A percentile compares a stretch with the other conserved stretches of the same genome.
Evolutionary conservation across 2,329 filamentous ascomycete species (phyloP).

Genomic region (Rhynchosporium agropyri): DNA sequence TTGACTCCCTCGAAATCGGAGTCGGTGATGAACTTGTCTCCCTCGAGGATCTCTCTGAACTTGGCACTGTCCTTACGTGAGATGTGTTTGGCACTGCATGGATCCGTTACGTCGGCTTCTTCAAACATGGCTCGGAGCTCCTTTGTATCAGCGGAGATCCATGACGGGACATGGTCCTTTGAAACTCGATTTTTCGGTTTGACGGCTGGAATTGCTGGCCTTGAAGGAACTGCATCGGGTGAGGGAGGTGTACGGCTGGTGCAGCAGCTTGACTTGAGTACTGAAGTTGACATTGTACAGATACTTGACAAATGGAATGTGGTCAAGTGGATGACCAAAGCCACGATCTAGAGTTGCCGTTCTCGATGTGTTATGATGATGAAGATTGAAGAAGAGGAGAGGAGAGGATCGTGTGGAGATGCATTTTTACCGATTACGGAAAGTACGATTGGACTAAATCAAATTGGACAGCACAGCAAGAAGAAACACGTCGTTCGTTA

Average conservation of each 20-base stretch:
- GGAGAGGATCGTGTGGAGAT: not conserved
- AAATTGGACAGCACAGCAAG: not conserved
- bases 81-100: constrained; percentile 12
- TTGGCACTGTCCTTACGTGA: constrained; percentile 20
- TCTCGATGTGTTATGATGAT: constrained; percentile 11
- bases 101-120: constrained; percentile 18
- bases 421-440: not conserved
- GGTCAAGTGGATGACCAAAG: constrained; percentile 1
- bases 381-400: not conserved
- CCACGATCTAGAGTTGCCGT: not conserved
- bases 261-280: constrained; percentile 33
- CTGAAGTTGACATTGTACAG: constrained; percentile 10
- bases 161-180: constrained; percentile 30
- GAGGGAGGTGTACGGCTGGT: constrained; percentile 39
- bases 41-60: constrained; percentile 24
- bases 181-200: constrained; percentile 18
- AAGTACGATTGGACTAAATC: not conserved
- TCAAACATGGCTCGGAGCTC: constrained; percentile 39
- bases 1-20: constrained; percentile 48
- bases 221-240: constrained; percentile 36
- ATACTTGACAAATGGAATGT: constrained; percentile 14
- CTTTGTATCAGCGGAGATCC: constrained; percentile 29
- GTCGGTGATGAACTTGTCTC: constrained; percentile 29
- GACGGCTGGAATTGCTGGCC: constrained; percentile 27
- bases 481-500: not conserved